Conservation (phyloP, 1,139 yeast species). For the Protomyces inundatus region DNA sequence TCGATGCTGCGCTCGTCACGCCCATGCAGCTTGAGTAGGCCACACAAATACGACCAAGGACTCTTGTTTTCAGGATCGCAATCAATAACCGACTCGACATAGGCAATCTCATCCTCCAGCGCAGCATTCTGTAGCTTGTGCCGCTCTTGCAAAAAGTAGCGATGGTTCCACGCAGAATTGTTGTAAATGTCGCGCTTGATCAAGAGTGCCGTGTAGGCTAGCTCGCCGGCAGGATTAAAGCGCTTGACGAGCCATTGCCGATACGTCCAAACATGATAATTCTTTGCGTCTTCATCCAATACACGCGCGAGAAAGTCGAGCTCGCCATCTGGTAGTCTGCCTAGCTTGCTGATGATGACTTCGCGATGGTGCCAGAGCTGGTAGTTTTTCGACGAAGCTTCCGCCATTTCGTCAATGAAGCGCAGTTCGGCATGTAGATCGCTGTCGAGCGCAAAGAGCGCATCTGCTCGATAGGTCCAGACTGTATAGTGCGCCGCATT, state of each 20-base stretch:
- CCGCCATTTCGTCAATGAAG: constrained; percentile 74
- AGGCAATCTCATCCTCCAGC: constrained; percentile 42
- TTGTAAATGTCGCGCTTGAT: constrained; percentile 66
- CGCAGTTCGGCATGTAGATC: constrained; percentile 50
- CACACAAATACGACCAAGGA: constrained; percentile 78
- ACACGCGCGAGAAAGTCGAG: constrained; percentile 37
- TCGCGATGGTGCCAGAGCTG: constrained; percentile 95
- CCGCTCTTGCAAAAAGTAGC: constrained; percentile 50
- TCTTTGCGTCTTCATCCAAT: constrained; percentile 70
- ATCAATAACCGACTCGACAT: constrained; percentile 46
- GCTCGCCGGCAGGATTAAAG: constrained; percentile 43
- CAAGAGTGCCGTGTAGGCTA: constrained; percentile 49
- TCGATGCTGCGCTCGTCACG: constrained; percentile 28
- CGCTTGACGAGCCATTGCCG: constrained; percentile 40
- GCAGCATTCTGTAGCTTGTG: constrained; percentile 34
- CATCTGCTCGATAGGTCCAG: constrained; percentile 71
- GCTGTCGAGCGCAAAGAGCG: constrained; percentile 39
- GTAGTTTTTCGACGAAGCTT: constrained; percentile 79
- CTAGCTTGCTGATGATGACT: constrained; percentile 16
- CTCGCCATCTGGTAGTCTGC: background rate
- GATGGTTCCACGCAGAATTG: constrained; percentile 91
- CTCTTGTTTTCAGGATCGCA: constrained; percentile 76
- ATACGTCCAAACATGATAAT: constrained; percentile 96
- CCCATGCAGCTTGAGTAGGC: constrained; percentile 26
- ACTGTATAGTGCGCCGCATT: constrained; percentile 90